phyloP scores from a whole-genome alignment of 768 basidiomycete genomes.

The Psilocybe cubensis region DNA sequence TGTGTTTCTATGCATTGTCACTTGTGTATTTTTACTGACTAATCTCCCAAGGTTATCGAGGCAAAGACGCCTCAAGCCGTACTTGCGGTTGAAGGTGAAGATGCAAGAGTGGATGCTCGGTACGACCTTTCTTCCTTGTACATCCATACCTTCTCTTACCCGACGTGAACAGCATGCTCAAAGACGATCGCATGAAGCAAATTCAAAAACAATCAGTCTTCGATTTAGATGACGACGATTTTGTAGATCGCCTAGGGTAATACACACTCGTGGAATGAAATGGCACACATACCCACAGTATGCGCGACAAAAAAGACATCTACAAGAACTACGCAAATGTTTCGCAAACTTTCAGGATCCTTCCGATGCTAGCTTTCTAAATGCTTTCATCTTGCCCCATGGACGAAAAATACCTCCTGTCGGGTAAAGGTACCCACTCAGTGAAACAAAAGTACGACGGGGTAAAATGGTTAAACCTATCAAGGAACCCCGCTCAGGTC shows the following conservation, averaged over 20 bases:
- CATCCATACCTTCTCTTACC: conserved; percentile 1
- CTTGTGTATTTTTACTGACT: background rate
- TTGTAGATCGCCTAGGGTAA: conserved; percentile 52
- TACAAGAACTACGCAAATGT: too few species aligned
- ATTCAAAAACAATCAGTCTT: conserved; percentile 54
- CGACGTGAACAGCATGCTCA: conserved; percentile 68
- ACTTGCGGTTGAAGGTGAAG: conserved; percentile 88
- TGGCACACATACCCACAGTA: too few species aligned
- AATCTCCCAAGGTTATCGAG: conserved; percentile 73
- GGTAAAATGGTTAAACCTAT: too few species aligned
- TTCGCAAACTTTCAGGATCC: too few species aligned
- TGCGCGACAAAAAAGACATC: background rate
- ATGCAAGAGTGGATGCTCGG: conserved; percentile 87
- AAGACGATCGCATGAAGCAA: conserved; percentile 78
- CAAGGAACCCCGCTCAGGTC: too few species aligned
- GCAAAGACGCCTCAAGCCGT: conserved; percentile 90
- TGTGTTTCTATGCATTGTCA: conserved; percentile 40
- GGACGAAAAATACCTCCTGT: too few species aligned
- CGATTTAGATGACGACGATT: conserved; percentile 41
- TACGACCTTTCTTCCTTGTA: conserved; percentile 34
- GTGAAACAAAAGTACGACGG: too few species aligned
- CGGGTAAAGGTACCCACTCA: too few species aligned
- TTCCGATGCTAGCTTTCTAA: too few species aligned
- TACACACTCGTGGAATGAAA: background rate
- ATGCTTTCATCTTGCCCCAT: too few species aligned